Evolutionary conservation across 352 stramenopile species (phyloP), one percentile per base, ranked within the genome.

Genomic region (Globisporangium sylvaticum): DNA sequence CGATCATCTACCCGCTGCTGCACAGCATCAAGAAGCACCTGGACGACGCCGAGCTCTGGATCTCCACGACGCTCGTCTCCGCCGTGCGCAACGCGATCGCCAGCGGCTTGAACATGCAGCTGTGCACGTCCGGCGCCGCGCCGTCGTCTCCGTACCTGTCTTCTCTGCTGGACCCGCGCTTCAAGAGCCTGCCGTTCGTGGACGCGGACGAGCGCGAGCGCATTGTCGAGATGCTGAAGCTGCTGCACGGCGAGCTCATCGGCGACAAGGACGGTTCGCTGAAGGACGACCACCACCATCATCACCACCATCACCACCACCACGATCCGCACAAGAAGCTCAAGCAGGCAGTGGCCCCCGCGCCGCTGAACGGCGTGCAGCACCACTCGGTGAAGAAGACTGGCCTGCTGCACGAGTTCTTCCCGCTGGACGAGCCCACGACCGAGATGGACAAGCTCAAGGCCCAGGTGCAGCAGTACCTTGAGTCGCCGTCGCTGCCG

Each of bases 1-100:
- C 86, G 46, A 86, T 94, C 56, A 76, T 88, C 12, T 81, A 88
- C 56, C 82, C 83, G 18, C 68, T 92, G 18, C 65, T 92, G 24
- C 81, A 90, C 65, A 90, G 82, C 25, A 75, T 94, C 62, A 78
- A 84, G 46, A 90, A 91, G 68, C 84, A 91, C 48, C 60, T 94
- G 48, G 77, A 77, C 6, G 77, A 88, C 58, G 78, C 85, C 9
- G 76, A 66, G n/a, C 71, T 80, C 3, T 93, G 85, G 83, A 73
- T 93, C 44, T 75, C 73, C 2, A 86, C 86, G 31, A 70, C 86
- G 5, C 64, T 94, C 12, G 83, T 87, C n/a, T 72, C 79, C 0
- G 77, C 79, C 1, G 79, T 92, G 20, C 80, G 83, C 8, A 78
- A 89, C 55, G 76, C 81, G 5, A 90, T 94, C 57, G 65, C 79